phyloP scores from a whole-genome alignment of 345 rosid genomes.

The Dimocarpus longan region DNA sequence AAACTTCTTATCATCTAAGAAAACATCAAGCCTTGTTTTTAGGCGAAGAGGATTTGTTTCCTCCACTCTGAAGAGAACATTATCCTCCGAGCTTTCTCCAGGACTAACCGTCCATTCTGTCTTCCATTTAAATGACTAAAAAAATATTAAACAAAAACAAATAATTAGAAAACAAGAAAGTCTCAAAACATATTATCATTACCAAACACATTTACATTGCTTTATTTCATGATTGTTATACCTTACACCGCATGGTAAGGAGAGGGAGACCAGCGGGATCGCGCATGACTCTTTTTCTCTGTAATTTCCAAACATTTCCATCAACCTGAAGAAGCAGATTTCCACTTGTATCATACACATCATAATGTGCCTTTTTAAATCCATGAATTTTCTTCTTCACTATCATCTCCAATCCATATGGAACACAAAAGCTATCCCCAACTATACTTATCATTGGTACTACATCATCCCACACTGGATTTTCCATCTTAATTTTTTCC shows the following conservation, averaged over 20 bases:
- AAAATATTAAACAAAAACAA: not conserved
- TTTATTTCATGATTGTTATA: conserved; percentile 1
- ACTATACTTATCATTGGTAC: conserved; percentile 42
- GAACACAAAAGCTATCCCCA: conserved; percentile 56
- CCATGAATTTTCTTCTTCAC: conserved; percentile 49
- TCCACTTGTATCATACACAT: conserved; percentile 50
- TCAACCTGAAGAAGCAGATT: conserved; percentile 57
- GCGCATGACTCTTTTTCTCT: conserved; percentile 49
- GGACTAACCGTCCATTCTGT: conserved; percentile 59
- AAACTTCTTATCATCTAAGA: conserved; percentile 36
- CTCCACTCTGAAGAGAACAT: conserved; percentile 44
- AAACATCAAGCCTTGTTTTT: conserved; percentile 57
- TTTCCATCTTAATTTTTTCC: conserved; percentile 1
- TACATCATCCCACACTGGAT: conserved; percentile 13
- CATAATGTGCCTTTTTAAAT: conserved; percentile 39
- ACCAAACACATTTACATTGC: not conserved
- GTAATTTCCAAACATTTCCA: conserved; percentile 48
- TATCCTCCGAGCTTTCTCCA: conserved; percentile 51
- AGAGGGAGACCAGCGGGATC: conserved; percentile 57
- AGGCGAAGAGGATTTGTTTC: conserved; percentile 57
- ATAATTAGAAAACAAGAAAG: not conserved
- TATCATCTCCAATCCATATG: conserved; percentile 51
- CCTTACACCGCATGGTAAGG: conserved; percentile 60
- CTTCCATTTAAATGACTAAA: conserved; percentile 45
- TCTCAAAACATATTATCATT: not conserved